Percentiles rank a stretch among this genome's conserved stretches.
Conservation (phyloP, 805 yeast genomes). For the Kodamaea kakaduensis region DNA sequence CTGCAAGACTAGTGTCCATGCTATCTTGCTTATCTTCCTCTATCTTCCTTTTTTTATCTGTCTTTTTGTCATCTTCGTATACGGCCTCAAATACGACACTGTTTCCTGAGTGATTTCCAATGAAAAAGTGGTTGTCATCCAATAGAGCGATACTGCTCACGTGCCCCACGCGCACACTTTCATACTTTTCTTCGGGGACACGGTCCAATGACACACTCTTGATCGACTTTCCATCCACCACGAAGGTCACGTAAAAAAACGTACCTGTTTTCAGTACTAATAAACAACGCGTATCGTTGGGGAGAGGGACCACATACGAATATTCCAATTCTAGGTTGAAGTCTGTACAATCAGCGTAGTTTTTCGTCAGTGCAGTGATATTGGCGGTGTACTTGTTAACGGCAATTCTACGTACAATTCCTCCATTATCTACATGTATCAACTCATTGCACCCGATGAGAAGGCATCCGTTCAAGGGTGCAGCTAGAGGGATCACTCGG, state of each 20-base stretch:
- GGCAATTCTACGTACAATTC: slow-evolving; percentile 59
- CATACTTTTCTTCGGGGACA: slow-evolving; percentile 23
- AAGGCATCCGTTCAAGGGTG: slow-evolving; percentile 67
- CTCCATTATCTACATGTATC: slow-evolving; percentile 75
- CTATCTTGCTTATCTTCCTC: too few species aligned
- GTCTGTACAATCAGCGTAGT: slow-evolving; percentile 44
- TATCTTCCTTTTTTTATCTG: background rate
- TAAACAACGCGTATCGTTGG: slow-evolving; percentile 33
- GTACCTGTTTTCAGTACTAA: slow-evolving; percentile 31
- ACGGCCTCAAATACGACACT: slow-evolving; percentile 47
- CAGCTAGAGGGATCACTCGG: slow-evolving; percentile 56
- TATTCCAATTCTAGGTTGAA: slow-evolving; percentile 56
- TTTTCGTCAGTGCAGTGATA: slow-evolving; percentile 33
- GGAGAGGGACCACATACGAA: slow-evolving; percentile 34
- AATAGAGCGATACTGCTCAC: slow-evolving; percentile 42
- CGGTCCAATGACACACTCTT: slow-evolving; percentile 30
- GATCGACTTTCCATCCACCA: slow-evolving; percentile 41
- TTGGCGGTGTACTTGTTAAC: slow-evolving; percentile 51
- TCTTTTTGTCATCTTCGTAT: slow-evolving; percentile 13
- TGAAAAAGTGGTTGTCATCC: slow-evolving; percentile 46
- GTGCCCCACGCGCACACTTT: slow-evolving; percentile 31
- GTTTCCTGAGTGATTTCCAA: slow-evolving; percentile 60
- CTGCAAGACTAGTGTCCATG: too few species aligned
- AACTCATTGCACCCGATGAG: slow-evolving; percentile 72
- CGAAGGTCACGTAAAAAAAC: slow-evolving; percentile 33